Percentiles rank a stretch among this genome's conserved stretches.
phyloP scores from a whole-genome alignment of 805 yeast species.

The Yarrowia deformans region DNA sequence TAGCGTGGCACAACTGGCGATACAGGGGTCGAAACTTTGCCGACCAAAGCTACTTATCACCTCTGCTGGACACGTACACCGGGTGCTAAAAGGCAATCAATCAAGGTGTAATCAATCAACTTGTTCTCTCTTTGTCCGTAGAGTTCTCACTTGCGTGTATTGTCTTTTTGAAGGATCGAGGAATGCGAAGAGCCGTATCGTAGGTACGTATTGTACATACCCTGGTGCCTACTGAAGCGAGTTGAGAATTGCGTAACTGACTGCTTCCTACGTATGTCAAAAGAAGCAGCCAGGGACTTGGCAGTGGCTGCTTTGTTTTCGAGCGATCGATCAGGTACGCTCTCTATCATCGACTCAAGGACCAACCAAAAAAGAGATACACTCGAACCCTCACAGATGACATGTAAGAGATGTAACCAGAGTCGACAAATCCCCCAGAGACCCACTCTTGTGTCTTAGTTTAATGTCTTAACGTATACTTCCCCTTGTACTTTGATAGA shows the following conservation, averaged over 20 bases:
- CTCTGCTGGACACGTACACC: not conserved
- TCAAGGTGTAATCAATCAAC: not conserved
- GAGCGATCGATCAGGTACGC: not conserved
- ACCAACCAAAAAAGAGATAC: not conserved
- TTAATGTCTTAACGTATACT: slow-evolving; percentile 7
- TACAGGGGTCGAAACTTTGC: slow-evolving; percentile 15
- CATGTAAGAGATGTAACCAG: not conserved
- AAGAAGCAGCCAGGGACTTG: too few species aligned
- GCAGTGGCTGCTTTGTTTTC: too few species aligned
- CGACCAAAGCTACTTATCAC: not conserved
- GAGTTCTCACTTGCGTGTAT: not conserved
- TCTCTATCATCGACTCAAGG: not conserved
- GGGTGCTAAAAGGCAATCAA: slow-evolving; percentile 3
- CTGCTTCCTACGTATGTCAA: too few species aligned
- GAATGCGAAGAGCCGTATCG: slow-evolving; percentile 8
- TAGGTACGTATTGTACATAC: too few species aligned
- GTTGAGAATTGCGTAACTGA: too few species aligned
- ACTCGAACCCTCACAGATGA: not conserved
- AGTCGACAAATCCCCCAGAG: not conserved
- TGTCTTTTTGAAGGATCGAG: not conserved
- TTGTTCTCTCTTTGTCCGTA: not conserved
- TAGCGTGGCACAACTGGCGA: slow-evolving; percentile 9
- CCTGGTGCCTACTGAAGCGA: too few species aligned
- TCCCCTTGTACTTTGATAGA: not conserved
- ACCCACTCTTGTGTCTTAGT: slow-evolving; percentile 14